Evolutionary conservation across 148 eudicot genomes (phyloP), one percentile per base, ranked within the genome.

Genomic region (Vaccinium myrtillus): DNA sequence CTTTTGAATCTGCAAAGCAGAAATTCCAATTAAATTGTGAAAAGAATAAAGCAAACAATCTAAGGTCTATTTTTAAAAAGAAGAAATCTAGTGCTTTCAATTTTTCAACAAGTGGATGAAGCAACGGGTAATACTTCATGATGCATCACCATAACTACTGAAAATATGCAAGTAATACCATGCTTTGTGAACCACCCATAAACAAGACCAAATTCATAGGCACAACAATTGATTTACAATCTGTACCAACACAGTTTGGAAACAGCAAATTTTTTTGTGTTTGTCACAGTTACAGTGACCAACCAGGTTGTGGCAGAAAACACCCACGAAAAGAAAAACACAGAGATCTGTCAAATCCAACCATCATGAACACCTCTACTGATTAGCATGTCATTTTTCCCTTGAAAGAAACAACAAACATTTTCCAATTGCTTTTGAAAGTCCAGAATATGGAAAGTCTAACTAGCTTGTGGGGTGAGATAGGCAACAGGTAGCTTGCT

Each of bases 1-100:
- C 89, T 89, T 94, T 93, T 11, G 93, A 88, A 71, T 94, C 98
- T 94, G 91, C 79, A 82, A 84, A 69, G 76, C 49, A 82, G 81
- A 32, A 61, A 70, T 56, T 67, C 83, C 75, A 77, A 75, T 75
- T 71, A 84, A 81, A 21, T 82, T 32, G 23, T 61, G 5, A 65
- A n/a, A 46, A 80, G 77, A 50, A 1, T 32, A n/a, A 74, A 6
- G 53, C 61, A n/a, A 88, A 54, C 48, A 58, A 75, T 32, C 8
- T 5, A 27, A 5, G n/a, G 0, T 49, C 49, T 63, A 9, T 51
- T 82, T 30, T 63, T 2, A 11, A 39, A 82, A 25, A 76, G 55
- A 15, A 54, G 50, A 74, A 75, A 9, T 36, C 8, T 63, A 27
- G 0, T 58, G 43, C 25, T 59, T 55, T 5, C 16, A 27, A 25